Conservation (phyloP, 73 alveolate species). For the Paramecium sexaurelia region DNA sequence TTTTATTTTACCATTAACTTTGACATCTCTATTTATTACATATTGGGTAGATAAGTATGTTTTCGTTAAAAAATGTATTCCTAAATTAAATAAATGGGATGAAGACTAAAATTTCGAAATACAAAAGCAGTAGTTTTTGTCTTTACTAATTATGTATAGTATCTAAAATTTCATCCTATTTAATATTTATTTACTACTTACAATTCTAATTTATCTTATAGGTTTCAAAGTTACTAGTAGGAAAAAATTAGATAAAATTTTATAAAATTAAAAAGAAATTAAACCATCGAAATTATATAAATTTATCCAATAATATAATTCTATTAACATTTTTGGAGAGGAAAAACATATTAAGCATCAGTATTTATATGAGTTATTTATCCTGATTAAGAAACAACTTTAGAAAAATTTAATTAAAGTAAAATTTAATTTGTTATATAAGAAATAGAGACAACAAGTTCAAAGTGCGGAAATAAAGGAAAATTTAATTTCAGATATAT, state of each 20-base stretch:
- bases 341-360: not conserved
- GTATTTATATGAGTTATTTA: not conserved
- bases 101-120: not conserved
- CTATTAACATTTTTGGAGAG: not conserved
- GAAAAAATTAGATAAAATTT: not conserved
- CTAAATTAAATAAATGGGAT: not conserved
- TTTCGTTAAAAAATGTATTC: not conserved
- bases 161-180: not conserved
- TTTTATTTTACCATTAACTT: not conserved
- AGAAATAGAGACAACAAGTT: too few relatives aligned
- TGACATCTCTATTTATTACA: not conserved
- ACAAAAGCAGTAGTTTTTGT: not conserved
- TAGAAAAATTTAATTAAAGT: too few relatives aligned
- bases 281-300: not conserved
- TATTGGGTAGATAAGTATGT: not conserved
- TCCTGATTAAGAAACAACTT: too few relatives aligned
- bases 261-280: not conserved
- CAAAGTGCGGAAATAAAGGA: too few relatives aligned
- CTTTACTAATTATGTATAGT: not conserved
- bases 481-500: too few relatives aligned
- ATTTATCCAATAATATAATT: not conserved
- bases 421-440: too few relatives aligned
- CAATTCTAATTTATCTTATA: not conserved
- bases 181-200: not conserved
- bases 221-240: not conserved